Evolutionary conservation across 2,329 filamentous ascomycete species (phyloP).

Genomic region (Penicillium sp.): DNA sequence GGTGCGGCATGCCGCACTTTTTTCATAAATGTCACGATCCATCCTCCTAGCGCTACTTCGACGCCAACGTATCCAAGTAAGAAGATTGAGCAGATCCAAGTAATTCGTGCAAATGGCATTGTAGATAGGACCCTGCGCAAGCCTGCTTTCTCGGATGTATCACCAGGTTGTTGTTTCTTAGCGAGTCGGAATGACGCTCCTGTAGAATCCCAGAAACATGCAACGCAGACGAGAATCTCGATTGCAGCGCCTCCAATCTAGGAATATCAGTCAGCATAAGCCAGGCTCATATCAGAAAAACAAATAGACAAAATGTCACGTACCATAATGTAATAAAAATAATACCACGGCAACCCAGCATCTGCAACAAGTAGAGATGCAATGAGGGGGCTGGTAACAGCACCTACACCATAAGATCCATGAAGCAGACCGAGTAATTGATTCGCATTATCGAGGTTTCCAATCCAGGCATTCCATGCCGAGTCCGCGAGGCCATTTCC

Average conservation of each 20-base stretch:
- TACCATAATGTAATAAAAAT: slow-evolving; percentile 74
- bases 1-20: slow-evolving; percentile 61
- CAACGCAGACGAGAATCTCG: neutral
- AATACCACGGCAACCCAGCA: slow-evolving; percentile 63
- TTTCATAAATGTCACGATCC: slow-evolving; percentile 80
- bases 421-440: slow-evolving; percentile 71
- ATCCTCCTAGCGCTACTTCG: slow-evolving; percentile 66
- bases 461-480: slow-evolving; percentile 61
- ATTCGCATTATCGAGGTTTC: slow-evolving; percentile 72
- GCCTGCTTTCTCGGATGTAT: neutral
- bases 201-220: slow-evolving; percentile 5
- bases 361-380: slow-evolving; percentile 72
- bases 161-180: neutral
- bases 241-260: slow-evolving; percentile 8
- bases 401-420: slow-evolving; percentile 68
- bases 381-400: slow-evolving; percentile 66
- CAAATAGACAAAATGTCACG: slow-evolving; percentile 45
- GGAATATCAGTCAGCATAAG: neutral
- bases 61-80: slow-evolving; percentile 70
- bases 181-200: neutral
- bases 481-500: slow-evolving; percentile 65
- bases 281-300: fast-evolving
- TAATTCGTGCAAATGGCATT: slow-evolving; percentile 4
- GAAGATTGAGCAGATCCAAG: slow-evolving; percentile 67
- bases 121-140: neutral